Evolutionary conservation across 129 eudicot species (phyloP).

Genomic region (Flaveria trinervia): DNA sequence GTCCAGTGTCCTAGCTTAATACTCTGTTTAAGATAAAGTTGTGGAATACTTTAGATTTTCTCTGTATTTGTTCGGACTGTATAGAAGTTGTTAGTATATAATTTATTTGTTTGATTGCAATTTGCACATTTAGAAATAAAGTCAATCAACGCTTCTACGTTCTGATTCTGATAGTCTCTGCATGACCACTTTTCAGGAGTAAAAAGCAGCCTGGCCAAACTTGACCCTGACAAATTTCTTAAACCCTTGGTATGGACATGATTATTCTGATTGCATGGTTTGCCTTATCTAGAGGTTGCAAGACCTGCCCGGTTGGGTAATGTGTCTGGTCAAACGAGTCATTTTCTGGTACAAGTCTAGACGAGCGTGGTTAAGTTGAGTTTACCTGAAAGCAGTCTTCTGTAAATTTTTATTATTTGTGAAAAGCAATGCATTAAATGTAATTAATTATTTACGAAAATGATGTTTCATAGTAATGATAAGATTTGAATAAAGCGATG

Average conservation of each 20-base stretch:
- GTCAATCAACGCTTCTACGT: not conserved
- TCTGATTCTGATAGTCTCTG: conserved; percentile 14
- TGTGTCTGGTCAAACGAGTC: not conserved
- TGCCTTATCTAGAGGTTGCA: not conserved
- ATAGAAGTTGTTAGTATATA: not conserved
- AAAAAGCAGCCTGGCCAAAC: conserved; percentile 32
- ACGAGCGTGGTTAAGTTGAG: not conserved
- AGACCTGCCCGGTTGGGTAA: not conserved
- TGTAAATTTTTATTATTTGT: not conserved
- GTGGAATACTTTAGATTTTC: not conserved
- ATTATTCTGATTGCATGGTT: conserved; percentile 21
- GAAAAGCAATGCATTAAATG: not conserved
- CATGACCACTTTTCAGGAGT: conserved; percentile 48
- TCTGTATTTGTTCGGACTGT: not conserved
- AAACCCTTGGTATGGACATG: conserved; percentile 47
- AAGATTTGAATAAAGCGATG: conserved; percentile 6
- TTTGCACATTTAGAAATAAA: conserved; percentile 5
- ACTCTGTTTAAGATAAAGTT: conserved; percentile 1
- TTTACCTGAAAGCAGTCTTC: not conserved
- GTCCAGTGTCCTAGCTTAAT: not conserved
- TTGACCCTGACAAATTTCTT: conserved; percentile 47
- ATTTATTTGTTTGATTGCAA: not conserved
- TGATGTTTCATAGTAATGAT: not conserved
- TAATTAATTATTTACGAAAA: not conserved
- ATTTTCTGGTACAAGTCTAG: not conserved